phyloP scores from a whole-genome alignment of 306 rosid genomes.

The Trifolium repens region DNA sequence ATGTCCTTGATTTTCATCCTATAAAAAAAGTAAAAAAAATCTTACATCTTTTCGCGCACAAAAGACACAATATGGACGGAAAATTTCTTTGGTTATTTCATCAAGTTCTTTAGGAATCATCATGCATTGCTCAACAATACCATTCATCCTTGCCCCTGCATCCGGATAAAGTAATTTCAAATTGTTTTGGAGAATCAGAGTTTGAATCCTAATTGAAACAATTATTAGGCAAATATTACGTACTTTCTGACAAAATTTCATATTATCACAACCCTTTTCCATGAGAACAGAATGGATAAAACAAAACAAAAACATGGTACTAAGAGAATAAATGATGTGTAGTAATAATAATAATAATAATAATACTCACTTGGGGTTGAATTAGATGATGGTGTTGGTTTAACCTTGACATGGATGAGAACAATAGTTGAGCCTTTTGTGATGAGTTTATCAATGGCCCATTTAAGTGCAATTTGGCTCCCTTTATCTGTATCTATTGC shows the following conservation, averaged over 20 bases:
- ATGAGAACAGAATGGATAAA: too few species aligned
- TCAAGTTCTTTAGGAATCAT: slow-evolving; percentile 34
- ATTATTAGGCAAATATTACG: too few species aligned
- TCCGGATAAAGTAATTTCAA: not conserved
- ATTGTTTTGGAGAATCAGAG: too few species aligned
- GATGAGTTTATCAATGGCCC: slow-evolving; percentile 76
- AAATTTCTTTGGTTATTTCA: slow-evolving; percentile 60
- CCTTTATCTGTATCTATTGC: slow-evolving; percentile 85
- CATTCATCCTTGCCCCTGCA: slow-evolving; percentile 48
- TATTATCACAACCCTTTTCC: not conserved
- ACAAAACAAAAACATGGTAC: too few species aligned
- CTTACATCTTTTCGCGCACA: slow-evolving; percentile 88
- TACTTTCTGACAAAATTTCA: too few species aligned
- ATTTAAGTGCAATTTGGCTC: slow-evolving; percentile 82
- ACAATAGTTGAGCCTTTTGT: slow-evolving; percentile 57
- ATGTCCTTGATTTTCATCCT: too few species aligned
- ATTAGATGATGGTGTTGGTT: slow-evolving; percentile 33
- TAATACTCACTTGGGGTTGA: slow-evolving; percentile 52
- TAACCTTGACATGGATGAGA: slow-evolving; percentile 79
- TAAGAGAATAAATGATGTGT: not conserved
- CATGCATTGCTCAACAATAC: not conserved
- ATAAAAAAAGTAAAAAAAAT: not conserved
- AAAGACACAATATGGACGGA: slow-evolving; percentile 79
- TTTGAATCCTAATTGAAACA: too few species aligned
- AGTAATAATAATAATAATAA: not conserved